phyloP scores from a whole-genome alignment of 108 stramenopile genomes.

The Licmophora abbreviata region DNA sequence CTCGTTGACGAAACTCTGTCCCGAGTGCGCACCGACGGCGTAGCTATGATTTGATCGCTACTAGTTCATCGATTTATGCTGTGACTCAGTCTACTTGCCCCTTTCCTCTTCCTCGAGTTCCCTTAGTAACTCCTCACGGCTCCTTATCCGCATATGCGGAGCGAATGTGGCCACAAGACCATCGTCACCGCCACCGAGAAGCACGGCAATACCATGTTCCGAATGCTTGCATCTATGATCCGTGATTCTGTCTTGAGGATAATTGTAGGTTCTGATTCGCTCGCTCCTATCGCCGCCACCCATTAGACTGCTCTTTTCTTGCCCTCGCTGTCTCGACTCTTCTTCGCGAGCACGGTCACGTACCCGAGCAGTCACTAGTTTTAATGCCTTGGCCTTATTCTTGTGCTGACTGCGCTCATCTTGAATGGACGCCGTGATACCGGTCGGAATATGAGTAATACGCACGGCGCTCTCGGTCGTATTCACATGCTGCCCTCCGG shows the following conservation, averaged over 20 bases:
- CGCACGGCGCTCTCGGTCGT: constrained; percentile 98
- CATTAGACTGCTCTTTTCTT: constrained; percentile 62
- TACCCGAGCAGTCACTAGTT: constrained; percentile 81
- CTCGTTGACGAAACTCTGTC: constrained; percentile 29
- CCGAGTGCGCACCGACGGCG: constrained; percentile 36
- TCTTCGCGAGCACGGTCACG: constrained; percentile 45
- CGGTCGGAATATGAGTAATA: constrained; percentile 96
- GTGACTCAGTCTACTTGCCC: too few relatives aligned
- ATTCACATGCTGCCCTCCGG: constrained; percentile 85
- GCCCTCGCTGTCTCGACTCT: constrained; percentile 39
- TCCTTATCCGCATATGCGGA: constrained; percentile 51
- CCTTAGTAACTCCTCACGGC: constrained; percentile 50
- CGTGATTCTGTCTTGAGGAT: constrained; percentile 93
- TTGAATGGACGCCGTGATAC: constrained; percentile 92
- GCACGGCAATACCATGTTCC: constrained; percentile 49
- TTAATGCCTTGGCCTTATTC: constrained; percentile 91
- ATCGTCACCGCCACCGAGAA: constrained; percentile 38
- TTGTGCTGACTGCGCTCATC: constrained; percentile 97
- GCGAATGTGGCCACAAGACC: constrained; percentile 62
- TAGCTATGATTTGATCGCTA: too few relatives aligned
- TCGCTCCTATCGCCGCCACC: constrained; percentile 92
- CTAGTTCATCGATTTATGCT: too few relatives aligned
- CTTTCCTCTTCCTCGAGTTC: constrained; percentile 36
- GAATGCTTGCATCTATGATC: constrained; percentile 90
- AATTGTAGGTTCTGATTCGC: constrained; percentile 97